Percentiles rank a stretch among this genome's conserved stretches.
These are phyloP conservation scores for Ascochyta viciae-villosae DNA, from an alignment of 2,329 filamentous ascomycete species.

Conservation along the genomic window DNA sequence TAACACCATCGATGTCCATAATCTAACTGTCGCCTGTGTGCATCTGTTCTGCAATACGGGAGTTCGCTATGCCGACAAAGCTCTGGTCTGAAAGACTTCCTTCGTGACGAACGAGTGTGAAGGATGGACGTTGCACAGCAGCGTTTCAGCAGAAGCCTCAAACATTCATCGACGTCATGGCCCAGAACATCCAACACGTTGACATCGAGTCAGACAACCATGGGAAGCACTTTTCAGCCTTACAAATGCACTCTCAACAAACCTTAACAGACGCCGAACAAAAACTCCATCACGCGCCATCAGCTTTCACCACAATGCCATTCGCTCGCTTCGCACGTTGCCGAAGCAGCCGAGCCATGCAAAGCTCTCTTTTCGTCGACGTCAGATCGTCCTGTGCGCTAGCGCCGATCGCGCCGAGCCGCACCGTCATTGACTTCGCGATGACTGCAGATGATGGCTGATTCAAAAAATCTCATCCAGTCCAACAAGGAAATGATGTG, in stretches of 20 bases:
- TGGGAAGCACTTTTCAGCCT: background rate
- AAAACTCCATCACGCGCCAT: background rate
- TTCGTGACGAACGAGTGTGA: no score
- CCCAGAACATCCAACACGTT: background rate
- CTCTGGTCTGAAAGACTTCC: no score
- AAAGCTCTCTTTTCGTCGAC: constrained; percentile 8
- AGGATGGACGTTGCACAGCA: no score
- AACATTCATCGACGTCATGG: background rate
- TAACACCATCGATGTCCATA: no score
- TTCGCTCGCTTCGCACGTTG: background rate
- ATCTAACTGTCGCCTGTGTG: no score
- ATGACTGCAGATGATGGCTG: constrained; percentile 4
- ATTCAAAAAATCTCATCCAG: background rate
- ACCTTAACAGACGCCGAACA: background rate
- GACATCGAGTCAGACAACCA: constrained; percentile 1
- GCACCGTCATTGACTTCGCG: constrained; percentile 17
- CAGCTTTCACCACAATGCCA: background rate
- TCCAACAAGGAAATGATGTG: background rate
- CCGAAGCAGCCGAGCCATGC: constrained; percentile 6
- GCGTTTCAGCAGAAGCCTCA: no score
- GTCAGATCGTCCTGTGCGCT: constrained; percentile 6
- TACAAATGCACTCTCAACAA: constrained; percentile 10
- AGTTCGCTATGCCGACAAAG: no score
- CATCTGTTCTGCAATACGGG: no score
- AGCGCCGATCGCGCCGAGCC: constrained; percentile 18